Evolutionary conservation across 2,329 filamentous ascomycete genomes (phyloP).

Genomic region (Thielaviopsis populi): DNA sequence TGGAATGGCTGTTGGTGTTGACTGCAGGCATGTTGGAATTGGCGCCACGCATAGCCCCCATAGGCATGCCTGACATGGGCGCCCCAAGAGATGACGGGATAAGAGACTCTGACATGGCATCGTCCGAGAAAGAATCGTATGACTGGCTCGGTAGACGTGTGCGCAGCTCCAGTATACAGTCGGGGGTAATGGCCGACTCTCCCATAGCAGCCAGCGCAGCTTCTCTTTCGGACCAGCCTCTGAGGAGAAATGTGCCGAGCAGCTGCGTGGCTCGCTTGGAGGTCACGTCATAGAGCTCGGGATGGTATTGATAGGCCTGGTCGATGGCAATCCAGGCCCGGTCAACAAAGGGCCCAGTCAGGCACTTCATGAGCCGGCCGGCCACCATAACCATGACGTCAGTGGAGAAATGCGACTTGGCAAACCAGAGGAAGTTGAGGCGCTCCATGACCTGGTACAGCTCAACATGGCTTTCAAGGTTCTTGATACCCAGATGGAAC

Average conservation of each 20-base stretch:
- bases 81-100: constrained; percentile 14
- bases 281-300: constrained; percentile 34
- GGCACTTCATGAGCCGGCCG: constrained; percentile 37
- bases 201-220: constrained; percentile 27
- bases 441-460: constrained; percentile 30
- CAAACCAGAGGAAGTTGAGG: constrained; percentile 40
- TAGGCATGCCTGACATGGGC: constrained; percentile 16
- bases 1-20: background rate
- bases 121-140: constrained; percentile 21
- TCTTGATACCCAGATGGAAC: constrained; percentile 38
- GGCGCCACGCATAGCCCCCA: background rate
- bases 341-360: constrained; percentile 35
- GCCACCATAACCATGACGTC: constrained; percentile 42
- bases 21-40: background rate
- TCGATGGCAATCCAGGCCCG: constrained; percentile 37
- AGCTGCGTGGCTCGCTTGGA: constrained; percentile 27
- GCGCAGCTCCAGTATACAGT: constrained; percentile 33
- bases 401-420: constrained; percentile 38
- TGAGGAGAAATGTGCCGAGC: constrained; percentile 8
- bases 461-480: constrained; percentile 33
- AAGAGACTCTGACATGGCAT: constrained; percentile 17
- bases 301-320: constrained; percentile 33
- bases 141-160: constrained; percentile 27
- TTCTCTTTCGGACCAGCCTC: constrained; percentile 35
- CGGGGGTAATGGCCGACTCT: constrained; percentile 28